Conservation (phyloP, 768 basidiomycete species). For the Rubroboletus satanas region DNA sequence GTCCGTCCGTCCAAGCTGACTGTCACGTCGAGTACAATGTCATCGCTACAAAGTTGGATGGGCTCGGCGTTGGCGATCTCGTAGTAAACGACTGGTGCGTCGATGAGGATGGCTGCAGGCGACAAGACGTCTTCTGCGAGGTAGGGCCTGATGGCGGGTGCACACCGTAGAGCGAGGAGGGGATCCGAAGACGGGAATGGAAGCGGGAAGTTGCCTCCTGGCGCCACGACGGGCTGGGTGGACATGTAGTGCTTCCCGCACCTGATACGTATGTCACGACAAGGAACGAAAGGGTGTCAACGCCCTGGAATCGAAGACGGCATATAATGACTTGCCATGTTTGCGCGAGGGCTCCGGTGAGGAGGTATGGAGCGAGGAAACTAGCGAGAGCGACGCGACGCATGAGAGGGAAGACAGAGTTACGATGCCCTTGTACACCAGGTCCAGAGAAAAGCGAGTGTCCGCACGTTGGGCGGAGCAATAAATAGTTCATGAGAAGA, state of each 20-base stretch:
- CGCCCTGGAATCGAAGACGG: background rate
- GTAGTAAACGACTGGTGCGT: constrained; percentile 47
- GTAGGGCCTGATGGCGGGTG: constrained; percentile 57
- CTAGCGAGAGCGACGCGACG: constrained; percentile 4
- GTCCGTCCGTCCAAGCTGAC: constrained; percentile 44
- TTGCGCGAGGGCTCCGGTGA: constrained; percentile 20
- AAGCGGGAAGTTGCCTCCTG: constrained; percentile 48
- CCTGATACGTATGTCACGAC: constrained; percentile 30
- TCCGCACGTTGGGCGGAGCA: background rate
- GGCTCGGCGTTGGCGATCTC: constrained; percentile 45
- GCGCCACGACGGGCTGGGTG: constrained; percentile 37
- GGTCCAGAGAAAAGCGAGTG: background rate
- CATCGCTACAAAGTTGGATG: constrained; percentile 31
- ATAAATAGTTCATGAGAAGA: background rate
- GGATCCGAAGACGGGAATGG: constrained; percentile 37
- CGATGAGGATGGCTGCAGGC: constrained; percentile 47
- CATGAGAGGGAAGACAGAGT: constrained; percentile 7
- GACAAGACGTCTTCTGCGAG: constrained; percentile 48
- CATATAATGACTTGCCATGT: constrained; percentile 24
- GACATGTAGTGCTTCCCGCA: constrained; percentile 56
- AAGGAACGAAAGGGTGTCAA: background rate
- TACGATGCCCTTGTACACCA: too few species aligned
- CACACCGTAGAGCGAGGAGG: constrained; percentile 56
- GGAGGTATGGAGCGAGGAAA: constrained; percentile 10
- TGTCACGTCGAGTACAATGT: constrained; percentile 36